Evolutionary conservation across 2,329 filamentous ascomycete species (phyloP).

Genomic region (Ciborinia camelliae): DNA sequence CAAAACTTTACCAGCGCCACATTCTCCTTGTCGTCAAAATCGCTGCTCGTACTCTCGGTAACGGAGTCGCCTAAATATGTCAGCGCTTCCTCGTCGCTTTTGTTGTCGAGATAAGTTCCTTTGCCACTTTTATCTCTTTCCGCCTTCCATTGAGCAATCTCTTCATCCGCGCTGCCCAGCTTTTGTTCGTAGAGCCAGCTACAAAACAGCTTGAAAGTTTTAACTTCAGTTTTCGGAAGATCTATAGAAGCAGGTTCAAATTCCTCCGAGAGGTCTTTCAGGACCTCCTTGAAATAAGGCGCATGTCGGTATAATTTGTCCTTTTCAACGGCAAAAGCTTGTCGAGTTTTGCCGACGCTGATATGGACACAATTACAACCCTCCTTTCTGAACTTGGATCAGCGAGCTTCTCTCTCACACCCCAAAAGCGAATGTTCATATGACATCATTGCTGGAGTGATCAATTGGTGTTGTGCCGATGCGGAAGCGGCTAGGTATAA

Average conservation of each 20-base stretch:
- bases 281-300: neutral
- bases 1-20: neutral
- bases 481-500: too few species aligned
- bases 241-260: neutral
- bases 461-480: neutral
- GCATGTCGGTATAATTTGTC: neutral
- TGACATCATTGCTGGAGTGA: neutral
- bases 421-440: too few species aligned
- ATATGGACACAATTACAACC: neutral
- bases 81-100: neutral
- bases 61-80: neutral
- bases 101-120: neutral
- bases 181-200: neutral
- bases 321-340: neutral
- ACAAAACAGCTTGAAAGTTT: neutral
- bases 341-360: neutral
- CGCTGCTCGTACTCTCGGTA: neutral
- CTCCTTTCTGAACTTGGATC: neutral
- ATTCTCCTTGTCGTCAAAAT: neutral
- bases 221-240: neutral
- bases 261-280: neutral
- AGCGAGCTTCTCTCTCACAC: too few species aligned
- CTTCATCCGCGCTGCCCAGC: neutral
- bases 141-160: neutral
- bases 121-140: neutral